Evolutionary conservation across 1,284 basidiomycete species (phyloP).

Genomic region (Pseudozyma thailandica): DNA sequence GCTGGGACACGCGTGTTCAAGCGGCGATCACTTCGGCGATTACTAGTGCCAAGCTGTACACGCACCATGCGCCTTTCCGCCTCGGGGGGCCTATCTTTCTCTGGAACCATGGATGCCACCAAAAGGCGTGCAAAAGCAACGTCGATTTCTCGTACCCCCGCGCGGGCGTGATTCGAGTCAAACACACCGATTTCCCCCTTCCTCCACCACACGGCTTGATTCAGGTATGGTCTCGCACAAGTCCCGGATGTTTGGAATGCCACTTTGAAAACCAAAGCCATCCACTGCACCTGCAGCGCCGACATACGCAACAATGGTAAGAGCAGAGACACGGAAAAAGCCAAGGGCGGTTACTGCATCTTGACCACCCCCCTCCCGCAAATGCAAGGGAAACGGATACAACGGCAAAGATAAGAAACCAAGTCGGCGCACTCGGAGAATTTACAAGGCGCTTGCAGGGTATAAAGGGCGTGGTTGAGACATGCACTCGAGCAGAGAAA

Average conservation of each 20-base stretch:
- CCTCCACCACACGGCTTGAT: neutral
- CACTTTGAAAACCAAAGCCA: neutral
- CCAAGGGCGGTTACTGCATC: slow-evolving; percentile 14
- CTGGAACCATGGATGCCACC: slow-evolving; percentile 5
- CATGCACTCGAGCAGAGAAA: too few species aligned
- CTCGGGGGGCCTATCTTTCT: slow-evolving; percentile 14
- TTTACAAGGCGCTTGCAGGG: neutral
- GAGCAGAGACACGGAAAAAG: neutral
- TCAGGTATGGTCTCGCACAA: slow-evolving; percentile 3
- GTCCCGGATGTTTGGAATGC: slow-evolving; percentile 17
- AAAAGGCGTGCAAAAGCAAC: slow-evolving; percentile 6
- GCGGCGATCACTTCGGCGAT: neutral
- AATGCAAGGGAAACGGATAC: slow-evolving; percentile 5
- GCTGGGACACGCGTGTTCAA: too few species aligned
- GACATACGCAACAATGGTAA: slow-evolving; percentile 6
- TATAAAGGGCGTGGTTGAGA: too few species aligned
- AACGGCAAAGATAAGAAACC: neutral
- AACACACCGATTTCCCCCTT: neutral
- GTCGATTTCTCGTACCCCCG: slow-evolving; percentile 13
- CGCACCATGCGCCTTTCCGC: slow-evolving; percentile 2
- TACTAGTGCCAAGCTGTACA: neutral
- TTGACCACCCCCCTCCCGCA: slow-evolving; percentile 10
- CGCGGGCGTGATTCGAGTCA: slow-evolving; percentile 5
- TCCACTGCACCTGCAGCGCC: slow-evolving; percentile 16
- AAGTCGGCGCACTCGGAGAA: neutral